Conservation (phyloP, 768 basidiomycete genomes). For the Kwoniella sp. region DNA sequence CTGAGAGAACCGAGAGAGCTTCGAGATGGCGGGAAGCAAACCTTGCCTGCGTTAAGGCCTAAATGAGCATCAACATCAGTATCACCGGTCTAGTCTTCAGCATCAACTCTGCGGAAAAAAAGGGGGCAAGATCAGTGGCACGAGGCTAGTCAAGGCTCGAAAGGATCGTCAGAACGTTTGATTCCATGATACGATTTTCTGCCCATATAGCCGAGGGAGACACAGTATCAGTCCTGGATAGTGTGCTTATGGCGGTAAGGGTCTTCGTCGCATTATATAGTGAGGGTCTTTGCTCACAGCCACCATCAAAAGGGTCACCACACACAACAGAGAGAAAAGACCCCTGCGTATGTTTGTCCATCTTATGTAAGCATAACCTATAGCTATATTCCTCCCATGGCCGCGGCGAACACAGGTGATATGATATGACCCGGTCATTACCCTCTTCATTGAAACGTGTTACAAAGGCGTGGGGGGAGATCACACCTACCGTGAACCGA, state of each 20-base stretch:
- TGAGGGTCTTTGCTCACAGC: slow-evolving; percentile 1
- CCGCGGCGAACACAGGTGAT: neutral
- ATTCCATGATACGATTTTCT: neutral
- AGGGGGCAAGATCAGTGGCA: neutral
- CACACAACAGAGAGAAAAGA: neutral
- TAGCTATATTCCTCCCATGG: neutral
- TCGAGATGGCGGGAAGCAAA: neutral
- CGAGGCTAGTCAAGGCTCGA: neutral
- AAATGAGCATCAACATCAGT: neutral
- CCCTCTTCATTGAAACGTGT: too few species aligned
- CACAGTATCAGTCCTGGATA: neutral
- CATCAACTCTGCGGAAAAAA: neutral
- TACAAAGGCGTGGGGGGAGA: too few species aligned
- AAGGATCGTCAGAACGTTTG: neutral
- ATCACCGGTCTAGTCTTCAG: too few species aligned
- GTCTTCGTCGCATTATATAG: too few species aligned
- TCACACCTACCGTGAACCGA: too few species aligned
- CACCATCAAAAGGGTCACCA: slow-evolving; percentile 12
- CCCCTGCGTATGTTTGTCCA: slow-evolving; percentile 20
- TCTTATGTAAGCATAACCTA: slow-evolving; percentile 11
- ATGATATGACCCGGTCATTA: too few species aligned
- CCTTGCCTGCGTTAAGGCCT: neutral
- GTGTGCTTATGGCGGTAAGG: neutral
- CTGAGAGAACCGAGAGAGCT: neutral
- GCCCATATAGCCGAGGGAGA: neutral